Evolutionary conservation across 1,284 basidiomycete species (phyloP).

Genomic region (Naganishia albida): DNA sequence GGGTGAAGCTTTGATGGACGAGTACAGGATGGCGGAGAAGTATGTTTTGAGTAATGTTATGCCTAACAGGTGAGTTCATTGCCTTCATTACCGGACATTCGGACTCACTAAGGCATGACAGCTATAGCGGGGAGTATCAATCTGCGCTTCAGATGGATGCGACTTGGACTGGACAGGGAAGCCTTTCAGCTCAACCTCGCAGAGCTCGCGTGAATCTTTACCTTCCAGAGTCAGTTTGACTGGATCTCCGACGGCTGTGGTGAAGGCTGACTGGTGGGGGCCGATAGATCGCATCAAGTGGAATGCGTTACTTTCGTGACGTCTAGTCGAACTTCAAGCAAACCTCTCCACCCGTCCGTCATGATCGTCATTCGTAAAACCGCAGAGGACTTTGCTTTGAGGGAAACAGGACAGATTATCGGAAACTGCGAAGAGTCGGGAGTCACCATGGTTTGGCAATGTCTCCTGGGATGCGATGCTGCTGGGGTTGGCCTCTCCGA

Average conservation of each 20-base stretch:
- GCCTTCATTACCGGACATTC: neutral
- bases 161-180: slow-evolving; percentile 16
- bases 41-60: slow-evolving; percentile 24
- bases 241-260: neutral
- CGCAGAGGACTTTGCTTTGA: slow-evolving; percentile 9
- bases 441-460: slow-evolving; percentile 15
- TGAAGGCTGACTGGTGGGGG: neutral
- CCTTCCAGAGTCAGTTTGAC: slow-evolving; percentile 8
- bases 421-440: slow-evolving; percentile 15
- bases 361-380: slow-evolving; percentile 18
- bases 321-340: neutral
- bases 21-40: slow-evolving; percentile 8
- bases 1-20: neutral
- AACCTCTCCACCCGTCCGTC: slow-evolving; percentile 12
- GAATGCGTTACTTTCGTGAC: slow-evolving; percentile 13
- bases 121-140: slow-evolving; percentile 22
- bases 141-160: slow-evolving; percentile 20
- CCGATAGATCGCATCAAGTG: slow-evolving; percentile 14
- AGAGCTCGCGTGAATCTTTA: slow-evolving; percentile 8
- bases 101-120: neutral
- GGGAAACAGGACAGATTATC: slow-evolving; percentile 19
- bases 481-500: neutral
- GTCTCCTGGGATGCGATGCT: slow-evolving; percentile 13
- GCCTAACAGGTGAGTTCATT: slow-evolving; percentile 13
- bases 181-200: neutral